phyloP scores from a whole-genome alignment of 768 basidiomycete species.

The Neoboletus subvelutipes region DNA sequence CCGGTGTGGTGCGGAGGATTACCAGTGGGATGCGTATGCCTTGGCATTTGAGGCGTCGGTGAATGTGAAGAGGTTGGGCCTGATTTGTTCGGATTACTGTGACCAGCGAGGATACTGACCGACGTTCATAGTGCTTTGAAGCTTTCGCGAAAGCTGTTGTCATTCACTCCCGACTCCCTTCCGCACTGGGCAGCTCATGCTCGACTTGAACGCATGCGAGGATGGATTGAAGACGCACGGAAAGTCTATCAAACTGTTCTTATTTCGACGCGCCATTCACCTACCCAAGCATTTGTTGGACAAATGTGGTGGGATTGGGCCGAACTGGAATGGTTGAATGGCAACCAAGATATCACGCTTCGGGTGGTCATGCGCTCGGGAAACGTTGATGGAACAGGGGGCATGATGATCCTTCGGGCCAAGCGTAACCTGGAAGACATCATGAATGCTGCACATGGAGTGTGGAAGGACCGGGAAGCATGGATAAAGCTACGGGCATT shows the following conservation, averaged over 20 bases:
- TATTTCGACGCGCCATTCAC: constrained; percentile 40
- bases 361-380: constrained; percentile 55
- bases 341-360: constrained; percentile 48
- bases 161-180: constrained; percentile 54
- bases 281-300: constrained; percentile 37
- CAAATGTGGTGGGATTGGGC: constrained; percentile 82
- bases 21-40: constrained; percentile 63
- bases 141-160: constrained; percentile 63
- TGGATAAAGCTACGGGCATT: constrained; percentile 69
- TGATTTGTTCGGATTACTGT: constrained; percentile 9
- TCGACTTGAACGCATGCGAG: constrained; percentile 65
- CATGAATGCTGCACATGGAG: constrained; percentile 29
- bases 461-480: constrained; percentile 58
- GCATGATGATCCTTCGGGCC: constrained; percentile 58
- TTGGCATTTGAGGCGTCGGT: constrained; percentile 67
- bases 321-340: constrained; percentile 76
- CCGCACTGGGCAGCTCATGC: constrained; percentile 76
- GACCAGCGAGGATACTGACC: constrained; percentile 9
- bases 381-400: constrained; percentile 50
- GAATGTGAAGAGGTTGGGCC: constrained; percentile 54
- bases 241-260: constrained; percentile 76
- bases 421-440: constrained; percentile 62
- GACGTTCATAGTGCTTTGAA: constrained; percentile 55
- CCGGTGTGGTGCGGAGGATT: constrained; percentile 45
- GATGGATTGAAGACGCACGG: constrained; percentile 63